Evolutionary conservation across 257 asterid genomes (phyloP), one percentile per base, ranked within the genome.

Genomic region (Striga asiatica): DNA sequence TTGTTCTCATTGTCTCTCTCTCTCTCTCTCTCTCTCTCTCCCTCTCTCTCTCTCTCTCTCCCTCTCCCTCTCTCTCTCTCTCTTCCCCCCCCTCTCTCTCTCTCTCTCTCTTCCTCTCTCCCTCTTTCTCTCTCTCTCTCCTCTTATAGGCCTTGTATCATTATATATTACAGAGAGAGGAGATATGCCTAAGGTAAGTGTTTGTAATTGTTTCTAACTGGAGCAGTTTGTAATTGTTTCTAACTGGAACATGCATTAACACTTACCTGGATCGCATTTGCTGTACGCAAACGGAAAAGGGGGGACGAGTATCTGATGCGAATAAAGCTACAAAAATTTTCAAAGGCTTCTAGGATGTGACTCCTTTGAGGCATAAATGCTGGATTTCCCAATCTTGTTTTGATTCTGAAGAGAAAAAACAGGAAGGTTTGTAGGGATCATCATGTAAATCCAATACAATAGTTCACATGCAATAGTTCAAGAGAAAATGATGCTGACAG

Each of bases 271-370:
- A 87, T 73, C n/a, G 69, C 78, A 32, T 72, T 76, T 32, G 87
- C 83, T 24, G 92, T 71, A 56, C 49, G 69, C 79, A 91, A 64
- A 61, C 94, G 96, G 71, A 91, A 87, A 70, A 91, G 94, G 27
- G 96, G 96, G 37, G 98, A 81, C 56, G 98, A 87, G 76, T 84
- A 91, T 82, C 98, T 73, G 67, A 91, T 91, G 31, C 67, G 70
- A 58, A 91, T 55, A 47, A 87, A 66, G 71, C 57, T 68, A 60
- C 66, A 66, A 56, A 87, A 91, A 67, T 64, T 87, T 58, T 82
- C 85, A 1, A 87, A 82, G 21, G 96, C 92, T 65, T 89, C 84
- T 54, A 81, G 75, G 54, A 91, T 91, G 76, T 84, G 92, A 54
- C 72, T 69, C 73, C 65, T 72, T 64, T 70, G 71, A 48, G 98